Base-by-base conservation (phyloP, 139 green algal species). In the Micractinium sp. region DNA sequence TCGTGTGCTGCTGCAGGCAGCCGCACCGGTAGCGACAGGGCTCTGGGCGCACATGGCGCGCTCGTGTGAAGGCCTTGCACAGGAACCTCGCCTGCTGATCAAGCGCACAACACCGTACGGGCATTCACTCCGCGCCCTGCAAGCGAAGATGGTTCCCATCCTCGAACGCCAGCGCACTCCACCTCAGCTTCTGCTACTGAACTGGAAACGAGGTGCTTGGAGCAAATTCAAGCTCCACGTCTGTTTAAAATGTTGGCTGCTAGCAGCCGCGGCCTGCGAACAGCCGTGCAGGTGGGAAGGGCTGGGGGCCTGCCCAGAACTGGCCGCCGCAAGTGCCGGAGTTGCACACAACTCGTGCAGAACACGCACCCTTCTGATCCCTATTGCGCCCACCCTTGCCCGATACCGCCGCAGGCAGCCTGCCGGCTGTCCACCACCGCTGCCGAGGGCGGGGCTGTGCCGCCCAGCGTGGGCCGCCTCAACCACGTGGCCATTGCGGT, bases 401-500 rank as follows among this genome's bases (percentile, higher is more conserved):
- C 71, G 71, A 77, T 33, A 77, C 71, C 29, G 35, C 35, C 29
- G 77, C 38, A 82, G 77, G 77, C 77, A 33, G 77, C 77, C 3
- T 39, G 38, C 41, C 38, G 41, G 7, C 77, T 82, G 1, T 61
- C 78, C 9, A 67, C 35, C 15, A 27, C 77, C 29, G 47, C 80
- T 33, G 56, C 16, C 60, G 9, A 35, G 0, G 61, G 15, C 61
- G 82, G 33, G 19, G 41, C 29, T 9, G 14, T 66, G 7, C 16
- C n/a, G 41, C 85, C 77, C 15, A 27, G 35, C 31, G 90, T 92
- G 9, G 85, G 89, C 7, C 75, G 94, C 16, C 84, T 96, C 16
- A 96, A 96, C 80, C 94, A 96, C 85, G 86, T 96, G n/a, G 94
- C 94, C 13, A 93, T 96, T 16, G 94, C 93, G 7, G 94, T 96